A percentile compares a stretch with the other conserved stretches of the same genome.
These are phyloP conservation scores for Verticillium klebahnii DNA, from an alignment of 2,329 filamentous ascomycete genomes.

Conservation along the genomic window DNA sequence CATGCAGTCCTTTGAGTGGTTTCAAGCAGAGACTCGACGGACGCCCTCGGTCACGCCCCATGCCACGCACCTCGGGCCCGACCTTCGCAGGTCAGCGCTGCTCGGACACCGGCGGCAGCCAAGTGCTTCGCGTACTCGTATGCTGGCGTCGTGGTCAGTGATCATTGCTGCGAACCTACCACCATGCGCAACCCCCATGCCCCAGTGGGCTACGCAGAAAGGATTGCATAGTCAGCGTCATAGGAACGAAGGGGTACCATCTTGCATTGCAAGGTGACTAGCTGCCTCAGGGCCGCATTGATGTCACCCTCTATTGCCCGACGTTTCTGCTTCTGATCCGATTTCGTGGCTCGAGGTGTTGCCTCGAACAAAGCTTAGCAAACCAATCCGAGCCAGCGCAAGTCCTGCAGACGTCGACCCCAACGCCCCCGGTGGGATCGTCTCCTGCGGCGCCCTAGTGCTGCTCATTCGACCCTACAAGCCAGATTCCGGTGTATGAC, in stretches of 20 bases:
- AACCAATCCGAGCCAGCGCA: background rate
- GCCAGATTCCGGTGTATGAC: background rate
- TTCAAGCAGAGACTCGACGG: background rate
- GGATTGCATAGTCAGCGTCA: background rate
- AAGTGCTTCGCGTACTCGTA: background rate
- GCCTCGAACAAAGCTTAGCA: background rate
- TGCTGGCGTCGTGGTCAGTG: too few relatives aligned
- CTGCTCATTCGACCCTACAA: background rate
- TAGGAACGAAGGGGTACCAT: background rate
- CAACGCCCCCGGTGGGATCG: background rate
- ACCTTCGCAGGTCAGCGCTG: background rate
- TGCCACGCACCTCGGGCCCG: background rate
- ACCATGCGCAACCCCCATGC: background rate
- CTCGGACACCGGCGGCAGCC: background rate
- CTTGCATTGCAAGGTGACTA: background rate
- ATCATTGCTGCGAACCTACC: too few relatives aligned
- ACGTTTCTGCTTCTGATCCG: background rate
- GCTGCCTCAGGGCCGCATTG: too few relatives aligned
- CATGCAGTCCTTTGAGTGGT: background rate
- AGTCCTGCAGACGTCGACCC: background rate
- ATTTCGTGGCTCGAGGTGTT: background rate
- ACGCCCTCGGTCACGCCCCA: background rate
- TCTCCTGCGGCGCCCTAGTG: background rate
- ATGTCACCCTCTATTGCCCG: background rate
- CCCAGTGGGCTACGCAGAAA: background rate